Evolutionary conservation across 2,329 filamentous ascomycete genomes (phyloP).

Genomic region (Colletotrichum sublineola): DNA sequence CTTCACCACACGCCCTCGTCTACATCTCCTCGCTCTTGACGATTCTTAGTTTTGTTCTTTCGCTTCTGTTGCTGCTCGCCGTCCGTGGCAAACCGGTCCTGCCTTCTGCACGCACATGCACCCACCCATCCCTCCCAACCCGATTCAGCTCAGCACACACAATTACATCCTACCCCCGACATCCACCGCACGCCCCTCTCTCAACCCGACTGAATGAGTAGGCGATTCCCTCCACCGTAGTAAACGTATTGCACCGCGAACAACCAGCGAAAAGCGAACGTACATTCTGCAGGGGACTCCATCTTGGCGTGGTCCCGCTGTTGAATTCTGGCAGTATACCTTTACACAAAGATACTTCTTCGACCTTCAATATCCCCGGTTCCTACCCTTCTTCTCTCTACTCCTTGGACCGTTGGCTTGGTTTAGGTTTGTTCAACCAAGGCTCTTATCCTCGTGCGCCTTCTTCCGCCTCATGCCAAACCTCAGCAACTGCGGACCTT

Average conservation of each 20-base stretch:
- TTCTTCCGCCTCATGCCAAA: conserved; percentile 33
- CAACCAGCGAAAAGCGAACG: conserved; percentile 6
- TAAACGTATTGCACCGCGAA: conserved; percentile 1
- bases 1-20: conserved; percentile 5
- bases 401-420: neutral
- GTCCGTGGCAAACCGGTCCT: conserved; percentile 8
- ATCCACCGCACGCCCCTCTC: conserved; percentile 23
- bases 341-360: neutral
- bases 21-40: neutral
- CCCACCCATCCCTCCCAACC: neutral
- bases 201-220: conserved; percentile 22
- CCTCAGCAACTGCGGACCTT: conserved; percentile 25
- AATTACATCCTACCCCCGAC: conserved; percentile 28
- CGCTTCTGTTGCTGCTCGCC: neutral
- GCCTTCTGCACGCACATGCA: neutral
- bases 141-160: conserved; percentile 15
- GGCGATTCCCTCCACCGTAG: neutral
- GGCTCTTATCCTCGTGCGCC: neutral
- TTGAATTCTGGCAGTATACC: neutral
- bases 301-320: conserved; percentile 3
- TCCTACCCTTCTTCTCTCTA: neutral
- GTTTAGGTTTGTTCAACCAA: neutral
- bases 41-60: neutral
- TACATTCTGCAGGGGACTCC: neutral
- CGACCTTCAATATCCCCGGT: neutral